Base-by-base conservation (phyloP, 1,284 basidiomycete species). In the Ceratobasidium sp. region DNA sequence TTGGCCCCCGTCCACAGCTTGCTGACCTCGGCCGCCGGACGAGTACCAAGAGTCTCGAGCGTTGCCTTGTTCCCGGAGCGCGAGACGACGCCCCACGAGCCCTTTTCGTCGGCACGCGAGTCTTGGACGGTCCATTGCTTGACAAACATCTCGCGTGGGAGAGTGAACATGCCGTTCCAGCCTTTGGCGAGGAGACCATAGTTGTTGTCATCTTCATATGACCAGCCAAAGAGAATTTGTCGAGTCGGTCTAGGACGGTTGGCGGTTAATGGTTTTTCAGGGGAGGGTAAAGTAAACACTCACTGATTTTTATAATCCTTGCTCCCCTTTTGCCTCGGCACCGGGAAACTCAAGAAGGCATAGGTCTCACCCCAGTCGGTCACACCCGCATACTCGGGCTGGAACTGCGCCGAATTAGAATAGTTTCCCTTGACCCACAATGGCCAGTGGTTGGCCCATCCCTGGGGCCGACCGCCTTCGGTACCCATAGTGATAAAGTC, bases 161-260 rank as follows among this genome's bases (percentile, higher is more conserved):
- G 73, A 23, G 73, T 75, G 38, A 75, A 75, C 33, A 46, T 57
- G 48, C 73, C 73, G 20, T 75, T 46, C 73, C 73, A 75, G 60
- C 73, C 73, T 48, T 75, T 75, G 60, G 73, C 73, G 62, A 75
- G 73, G 16, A 75, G 73, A 41, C 73, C 73, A 33, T 75, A 75
- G 33, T 52, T 52, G 41, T 75, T 75, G 38, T 75, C 73, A n/a
- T 75, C 62, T 44, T 75, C 73, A 20, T 66, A 66, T 1, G 62
- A n/a, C 73, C 73, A 75, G 8, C 73, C 73, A 55, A 75, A 75
- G 20, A 75, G 35, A 20, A 75, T 75, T 52, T 75, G 60, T 18
- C 73, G 46, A 27, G 73, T 75, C 5, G 73, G 73, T 46, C 73
- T 75, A 44, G 1, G 27, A 44, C 3, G 12, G 3, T 14, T 23